These are phyloP conservation scores for Tephrocybe sp. DNA, from an alignment of 768 basidiomycete species.

Conservation along the genomic window DNA sequence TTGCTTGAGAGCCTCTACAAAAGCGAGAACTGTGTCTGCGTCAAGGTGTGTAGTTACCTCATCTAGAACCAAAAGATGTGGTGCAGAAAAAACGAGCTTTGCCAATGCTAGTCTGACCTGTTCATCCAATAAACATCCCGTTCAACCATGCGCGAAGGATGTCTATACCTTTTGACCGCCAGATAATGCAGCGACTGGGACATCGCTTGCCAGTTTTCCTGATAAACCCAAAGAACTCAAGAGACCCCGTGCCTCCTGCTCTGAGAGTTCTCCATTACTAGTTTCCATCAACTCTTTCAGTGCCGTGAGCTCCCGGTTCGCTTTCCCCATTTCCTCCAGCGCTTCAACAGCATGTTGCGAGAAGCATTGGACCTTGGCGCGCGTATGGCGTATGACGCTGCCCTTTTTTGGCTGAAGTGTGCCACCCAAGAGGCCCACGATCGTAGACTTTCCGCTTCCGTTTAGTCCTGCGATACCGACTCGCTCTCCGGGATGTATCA, in stretches of 20 bases:
- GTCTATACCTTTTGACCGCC: slow-evolving; percentile 52
- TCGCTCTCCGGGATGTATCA: slow-evolving; percentile 24
- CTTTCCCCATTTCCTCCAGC: slow-evolving; percentile 29
- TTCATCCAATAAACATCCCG: slow-evolving; percentile 1
- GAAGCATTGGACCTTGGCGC: slow-evolving; percentile 56
- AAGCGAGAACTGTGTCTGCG: slow-evolving; percentile 52
- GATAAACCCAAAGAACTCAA: slow-evolving; percentile 41
- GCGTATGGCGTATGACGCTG: slow-evolving; percentile 48
- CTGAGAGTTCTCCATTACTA: slow-evolving; percentile 24
- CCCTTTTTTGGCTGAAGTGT: slow-evolving; percentile 41
- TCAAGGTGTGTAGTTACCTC: slow-evolving; percentile 76
- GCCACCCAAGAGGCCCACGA: slow-evolving; percentile 26
- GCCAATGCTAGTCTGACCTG: slow-evolving; percentile 61
- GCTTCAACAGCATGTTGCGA: slow-evolving; percentile 61
- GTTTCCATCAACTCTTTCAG: slow-evolving; percentile 18
- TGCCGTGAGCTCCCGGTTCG: slow-evolving; percentile 16
- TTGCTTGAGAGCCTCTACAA: slow-evolving; percentile 46
- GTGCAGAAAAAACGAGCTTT: slow-evolving; percentile 48
- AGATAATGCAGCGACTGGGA: slow-evolving; percentile 40
- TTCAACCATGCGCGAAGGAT: not conserved
- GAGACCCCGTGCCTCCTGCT: slow-evolving; percentile 37
- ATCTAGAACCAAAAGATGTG: slow-evolving; percentile 52
- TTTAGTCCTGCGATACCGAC: slow-evolving; percentile 29
- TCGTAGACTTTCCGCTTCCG: slow-evolving; percentile 45
- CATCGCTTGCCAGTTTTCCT: slow-evolving; percentile 40